Conservation (phyloP, 371 early-diverging fungal genomes). For the Rhizopus microsporus region DNA sequence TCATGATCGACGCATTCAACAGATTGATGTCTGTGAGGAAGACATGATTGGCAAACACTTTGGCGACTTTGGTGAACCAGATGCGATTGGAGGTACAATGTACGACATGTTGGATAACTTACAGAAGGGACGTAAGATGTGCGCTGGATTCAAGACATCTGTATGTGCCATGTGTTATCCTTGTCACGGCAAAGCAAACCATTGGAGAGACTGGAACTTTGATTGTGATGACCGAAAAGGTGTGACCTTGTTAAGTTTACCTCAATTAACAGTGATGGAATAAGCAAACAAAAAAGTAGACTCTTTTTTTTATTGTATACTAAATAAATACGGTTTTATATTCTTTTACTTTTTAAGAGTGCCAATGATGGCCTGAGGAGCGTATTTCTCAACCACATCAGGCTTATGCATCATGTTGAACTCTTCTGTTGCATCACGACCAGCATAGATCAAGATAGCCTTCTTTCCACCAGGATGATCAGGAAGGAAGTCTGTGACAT, state of each 20-base stretch:
- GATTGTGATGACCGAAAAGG: slow-evolving; percentile 61
- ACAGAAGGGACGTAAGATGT: slow-evolving; percentile 45
- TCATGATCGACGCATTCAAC: slow-evolving; percentile 61
- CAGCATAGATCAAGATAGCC: slow-evolving; percentile 82
- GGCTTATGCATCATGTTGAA: slow-evolving; percentile 92
- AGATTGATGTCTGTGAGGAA: slow-evolving; percentile 65
- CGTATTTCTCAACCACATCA: slow-evolving; percentile 87
- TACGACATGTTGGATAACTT: slow-evolving; percentile 56
- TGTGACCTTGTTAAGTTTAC: slow-evolving; percentile 45
- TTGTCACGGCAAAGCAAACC: slow-evolving; percentile 56
- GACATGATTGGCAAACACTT: slow-evolving; percentile 67
- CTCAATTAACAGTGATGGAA: slow-evolving; percentile 40
- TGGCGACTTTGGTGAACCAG: slow-evolving; percentile 54
- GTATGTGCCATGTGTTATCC: slow-evolving; percentile 62
- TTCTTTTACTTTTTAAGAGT: slow-evolving; percentile 52
- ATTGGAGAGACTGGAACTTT: slow-evolving; percentile 63
- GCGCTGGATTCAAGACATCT: slow-evolving; percentile 39
- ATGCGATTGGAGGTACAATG: slow-evolving; percentile 60
- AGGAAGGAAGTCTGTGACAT: slow-evolving; percentile 89
- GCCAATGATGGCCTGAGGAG: slow-evolving; percentile 82
- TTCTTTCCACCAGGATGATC: slow-evolving; percentile 89
- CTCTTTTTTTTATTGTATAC: background rate
- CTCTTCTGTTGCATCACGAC: slow-evolving; percentile 85
- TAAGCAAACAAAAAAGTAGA: slow-evolving; percentile 15
- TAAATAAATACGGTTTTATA: too few relatives aligned